Evolutionary conservation across 257 asterid species (phyloP), one percentile per base, ranked within the genome.

Genomic region (Solanum clarkiae): DNA sequence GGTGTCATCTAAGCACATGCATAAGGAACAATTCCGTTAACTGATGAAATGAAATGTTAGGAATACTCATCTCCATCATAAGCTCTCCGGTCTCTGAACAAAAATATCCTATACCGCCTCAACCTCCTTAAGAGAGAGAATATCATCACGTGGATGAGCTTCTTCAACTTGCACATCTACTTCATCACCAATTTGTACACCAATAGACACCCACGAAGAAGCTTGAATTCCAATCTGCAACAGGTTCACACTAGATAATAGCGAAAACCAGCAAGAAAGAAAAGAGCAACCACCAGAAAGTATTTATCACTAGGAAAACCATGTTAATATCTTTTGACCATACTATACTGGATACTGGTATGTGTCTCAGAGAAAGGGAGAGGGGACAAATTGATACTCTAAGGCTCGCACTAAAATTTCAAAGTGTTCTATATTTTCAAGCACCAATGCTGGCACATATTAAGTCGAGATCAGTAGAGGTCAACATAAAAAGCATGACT

Each of bases 141-240:
- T 63, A 85, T 96, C 98, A 70, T 94, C 93, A 13, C 99, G 99
- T 22, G 99, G 98, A 90, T 92, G 96, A 22, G 98, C 97, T 83
- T 92, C 93, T 86, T 92, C 98, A 84, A 95, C 97, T 87, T 55
- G 79, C 65, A 97, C 97, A 82, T 92, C 92, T 54, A 97, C 95
- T 88, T 94, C 94, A 83, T 94, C 97, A 10, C 99, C 99, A 53
- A 97, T 80, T 55, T 92, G 93, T 83, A 92, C 93, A 55, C 98
- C 99, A 15, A 90, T 84, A 24, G 98, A 92, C 82, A 95, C 97
- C 95, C 92, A 91, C 55, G 84, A 93, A 17, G 97, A 94, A 80
- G 94, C 94, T 89, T 95, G 98, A 47, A 94, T 36, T 63, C 98
- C 99, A 68, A 95, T 95, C 99, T 97, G 91, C 85, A 89, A 84